Conservation (phyloP, 2,329 filamentous ascomycete genomes). For the Nigrograna mackinnonii region DNA sequence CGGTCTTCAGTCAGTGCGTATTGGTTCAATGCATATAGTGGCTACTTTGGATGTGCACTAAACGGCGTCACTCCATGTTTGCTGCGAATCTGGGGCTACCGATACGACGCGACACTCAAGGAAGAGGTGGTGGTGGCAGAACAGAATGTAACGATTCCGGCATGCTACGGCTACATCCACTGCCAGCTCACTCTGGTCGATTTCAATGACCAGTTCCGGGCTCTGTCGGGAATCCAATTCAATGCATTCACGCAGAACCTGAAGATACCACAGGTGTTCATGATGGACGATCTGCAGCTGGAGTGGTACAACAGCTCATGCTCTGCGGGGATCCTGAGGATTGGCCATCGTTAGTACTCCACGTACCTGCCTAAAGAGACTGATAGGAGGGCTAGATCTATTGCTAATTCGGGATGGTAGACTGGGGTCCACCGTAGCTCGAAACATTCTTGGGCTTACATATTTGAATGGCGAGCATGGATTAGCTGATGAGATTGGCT, state of each 20-base stretch:
- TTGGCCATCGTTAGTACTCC: conserved; percentile 33
- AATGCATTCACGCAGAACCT: conserved; percentile 47
- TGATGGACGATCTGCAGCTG: conserved; percentile 53
- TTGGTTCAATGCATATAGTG: conserved; percentile 55
- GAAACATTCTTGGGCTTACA: too few species aligned
- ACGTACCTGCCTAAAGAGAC: too few species aligned
- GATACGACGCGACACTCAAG: conserved; percentile 39
- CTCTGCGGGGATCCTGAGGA: conserved; percentile 45
- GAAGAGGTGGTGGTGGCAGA: conserved; percentile 40
- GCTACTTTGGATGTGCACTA: conserved; percentile 53
- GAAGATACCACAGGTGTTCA: conserved; percentile 44
- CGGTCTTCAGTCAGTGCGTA: conserved; percentile 47
- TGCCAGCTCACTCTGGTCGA: conserved; percentile 49
- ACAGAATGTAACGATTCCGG: conserved; percentile 45
- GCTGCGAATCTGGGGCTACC: conserved; percentile 51
- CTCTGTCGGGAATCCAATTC: conserved; percentile 53
- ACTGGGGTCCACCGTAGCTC: too few species aligned
- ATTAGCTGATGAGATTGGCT: too few species aligned
- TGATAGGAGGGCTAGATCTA: too few species aligned
- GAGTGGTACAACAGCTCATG: conserved; percentile 56
- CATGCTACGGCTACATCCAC: conserved; percentile 43
- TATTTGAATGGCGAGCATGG: too few species aligned
- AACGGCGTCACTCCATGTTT: conserved; percentile 42
- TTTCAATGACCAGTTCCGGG: conserved; percentile 44
- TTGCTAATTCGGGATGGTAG: too few species aligned